Evolutionary conservation across 306 rosid species (phyloP), one percentile per base, ranked within the genome.

Genomic region (Ormosia semicastrata): DNA sequence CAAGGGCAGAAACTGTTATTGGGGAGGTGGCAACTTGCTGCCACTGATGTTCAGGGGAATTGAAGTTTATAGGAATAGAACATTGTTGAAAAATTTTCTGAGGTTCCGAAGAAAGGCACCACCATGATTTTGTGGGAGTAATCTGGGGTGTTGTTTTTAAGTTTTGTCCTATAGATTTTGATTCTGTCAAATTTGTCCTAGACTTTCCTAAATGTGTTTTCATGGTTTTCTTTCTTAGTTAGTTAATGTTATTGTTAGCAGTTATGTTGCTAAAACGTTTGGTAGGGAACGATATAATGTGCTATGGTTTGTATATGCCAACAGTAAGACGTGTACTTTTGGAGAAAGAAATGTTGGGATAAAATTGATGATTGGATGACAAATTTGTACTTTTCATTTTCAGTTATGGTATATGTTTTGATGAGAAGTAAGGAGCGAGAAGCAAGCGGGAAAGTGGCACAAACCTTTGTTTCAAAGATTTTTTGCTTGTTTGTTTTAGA

Each of bases 1-100:
- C 78, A 75, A 58, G 59, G 46, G 73, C 17, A 40, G 50, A 41
- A 64, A 60, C 34, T 80, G 57, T 69, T 50, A 39, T 6, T 52
- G 66, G 57, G 17, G 79, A 71, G 49, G 37, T 67, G 8, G 14
- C 73, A 57, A 66, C 29, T 12, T 77, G 47, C 58, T 70, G 56
- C 14, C 10, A 43, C 69, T 66, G 15, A 32, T 71, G 72, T 71
- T 84, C 8, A 4, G 64, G 66, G 76, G 47, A 86, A 41, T 47
- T 12, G 62, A 76, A 76, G 75, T 67, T 69, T 44, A 39, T 43
- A 78, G 12, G 18, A 39, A 49, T 52, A 59, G 33, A 52, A 57
- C 75, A 70, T 79, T 4, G 9, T 43, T 82, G 65, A 34, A 70
- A 49, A 9, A 2, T 1, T 14, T 33, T 30, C 33, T 36, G 43